Conservation (phyloP, 225 moss, liverwort and hornwort species). For the Bryoerythrophyllum caledonicum region DNA sequence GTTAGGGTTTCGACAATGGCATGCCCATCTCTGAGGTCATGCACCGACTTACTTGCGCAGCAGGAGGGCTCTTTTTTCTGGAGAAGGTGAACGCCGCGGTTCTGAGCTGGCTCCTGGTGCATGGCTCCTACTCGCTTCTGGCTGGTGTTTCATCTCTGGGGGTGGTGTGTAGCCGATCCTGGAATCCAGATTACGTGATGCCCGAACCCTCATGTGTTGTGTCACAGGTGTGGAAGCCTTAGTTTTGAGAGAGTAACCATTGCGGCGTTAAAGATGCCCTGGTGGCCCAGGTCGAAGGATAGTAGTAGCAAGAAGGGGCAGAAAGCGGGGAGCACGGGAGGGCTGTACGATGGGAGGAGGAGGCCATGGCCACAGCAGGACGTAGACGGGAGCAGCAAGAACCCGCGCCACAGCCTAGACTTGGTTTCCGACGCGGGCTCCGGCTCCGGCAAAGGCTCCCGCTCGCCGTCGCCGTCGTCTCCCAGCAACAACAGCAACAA, state of each 20-base stretch:
- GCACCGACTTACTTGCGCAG: conserved; percentile 44
- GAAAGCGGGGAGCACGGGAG: conserved; percentile 49
- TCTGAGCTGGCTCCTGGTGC: conserved; percentile 57
- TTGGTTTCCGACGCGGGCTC: conserved; percentile 78
- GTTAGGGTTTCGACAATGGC: conserved; percentile 44
- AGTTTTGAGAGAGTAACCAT: conserved; percentile 2
- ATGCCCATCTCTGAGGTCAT: conserved; percentile 52
- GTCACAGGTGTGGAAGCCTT: conserved; percentile 46
- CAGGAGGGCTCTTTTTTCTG: conserved; percentile 22
- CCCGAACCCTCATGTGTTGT: conserved; percentile 24
- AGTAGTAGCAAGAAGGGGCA: conserved; percentile 88
- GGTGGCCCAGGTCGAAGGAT: conserved; percentile 81
- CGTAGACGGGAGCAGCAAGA: conserved; percentile 62
- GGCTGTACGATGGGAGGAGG: conserved; percentile 64
- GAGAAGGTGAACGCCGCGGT: conserved; percentile 60
- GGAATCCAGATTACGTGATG: background rate
- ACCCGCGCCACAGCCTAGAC: conserved; percentile 75
- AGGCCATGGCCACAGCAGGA: conserved; percentile 64
- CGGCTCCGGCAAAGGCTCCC: conserved; percentile 76
- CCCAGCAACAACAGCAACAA: conserved; percentile 49
- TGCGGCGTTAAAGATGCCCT: conserved; percentile 84
- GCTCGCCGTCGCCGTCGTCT: conserved; percentile 91
- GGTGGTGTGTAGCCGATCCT: conserved; percentile 6
- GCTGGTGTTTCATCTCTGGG: conserved; percentile 29
- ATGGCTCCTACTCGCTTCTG: conserved; percentile 34